Percentiles rank a stretch among this genome's conserved stretches.
Conservation (phyloP, 495 filamentous ascomycete genomes). For the Penicilliopsis zonata region DNA sequence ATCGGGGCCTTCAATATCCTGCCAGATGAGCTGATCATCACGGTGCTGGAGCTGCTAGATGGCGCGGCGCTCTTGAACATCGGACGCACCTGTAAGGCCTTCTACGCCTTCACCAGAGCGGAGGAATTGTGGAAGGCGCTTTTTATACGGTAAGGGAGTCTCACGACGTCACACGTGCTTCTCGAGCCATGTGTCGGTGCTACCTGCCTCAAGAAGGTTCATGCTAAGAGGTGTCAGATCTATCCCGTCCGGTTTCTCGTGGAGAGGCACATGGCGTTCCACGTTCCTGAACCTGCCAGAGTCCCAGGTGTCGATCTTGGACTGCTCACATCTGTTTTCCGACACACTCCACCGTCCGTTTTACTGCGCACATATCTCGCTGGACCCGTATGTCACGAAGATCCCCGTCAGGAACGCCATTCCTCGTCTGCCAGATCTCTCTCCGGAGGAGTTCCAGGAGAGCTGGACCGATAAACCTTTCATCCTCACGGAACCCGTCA, state of each 20-base stretch:
- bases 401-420: slow-evolving; percentile 71
- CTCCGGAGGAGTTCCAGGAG: slow-evolving; percentile 57
- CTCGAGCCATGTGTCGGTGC: too few relatives aligned
- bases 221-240: slow-evolving; percentile 15
- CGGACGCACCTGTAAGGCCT: slow-evolving; percentile 74
- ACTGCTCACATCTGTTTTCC: slow-evolving; percentile 74
- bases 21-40: slow-evolving; percentile 72
- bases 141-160: slow-evolving; percentile 81
- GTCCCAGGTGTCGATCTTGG: slow-evolving; percentile 37
- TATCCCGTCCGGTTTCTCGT: slow-evolving; percentile 41
- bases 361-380: slow-evolving; percentile 65
- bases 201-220: too few relatives aligned
- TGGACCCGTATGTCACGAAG: slow-evolving; percentile 50
- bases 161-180: too few relatives aligned
- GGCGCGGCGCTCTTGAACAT: slow-evolving; percentile 46
- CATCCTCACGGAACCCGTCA: slow-evolving; percentile 76
- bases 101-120: slow-evolving; percentile 74
- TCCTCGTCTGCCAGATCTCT: slow-evolving; percentile 52
- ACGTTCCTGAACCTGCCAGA: slow-evolving; percentile 57
- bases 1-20: slow-evolving; percentile 52
- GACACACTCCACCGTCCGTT: slow-evolving; percentile 88
- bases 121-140: slow-evolving; percentile 89
- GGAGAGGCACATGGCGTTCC: slow-evolving; percentile 80
- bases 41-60: slow-evolving; percentile 67
- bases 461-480: slow-evolving; percentile 77